A percentile compares a stretch with the other conserved stretches of the same genome.
These are phyloP conservation scores for Eucalyptus tenuipes DNA, from an alignment of 345 rosid species.

Conservation along the genomic window DNA sequence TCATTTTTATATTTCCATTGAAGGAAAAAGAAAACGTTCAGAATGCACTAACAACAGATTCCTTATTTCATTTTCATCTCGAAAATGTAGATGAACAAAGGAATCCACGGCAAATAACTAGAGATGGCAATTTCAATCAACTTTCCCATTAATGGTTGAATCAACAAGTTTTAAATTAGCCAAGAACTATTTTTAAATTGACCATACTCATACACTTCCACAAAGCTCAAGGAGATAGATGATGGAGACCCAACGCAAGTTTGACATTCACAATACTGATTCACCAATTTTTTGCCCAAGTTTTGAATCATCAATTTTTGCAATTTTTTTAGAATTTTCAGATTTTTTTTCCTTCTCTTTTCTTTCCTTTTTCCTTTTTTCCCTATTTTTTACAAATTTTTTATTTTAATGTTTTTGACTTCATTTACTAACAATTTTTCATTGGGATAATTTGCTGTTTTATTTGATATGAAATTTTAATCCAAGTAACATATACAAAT, in stretches of 20 bases:
- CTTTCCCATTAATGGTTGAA: neutral
- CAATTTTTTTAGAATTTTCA: neutral
- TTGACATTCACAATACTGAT: neutral
- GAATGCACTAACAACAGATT: neutral
- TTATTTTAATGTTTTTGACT: neutral
- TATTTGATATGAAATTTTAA: neutral
- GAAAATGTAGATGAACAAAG: neutral
- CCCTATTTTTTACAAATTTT: neutral
- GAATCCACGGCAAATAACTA: neutral
- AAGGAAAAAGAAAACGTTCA: neutral
- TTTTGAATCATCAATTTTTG: neutral
- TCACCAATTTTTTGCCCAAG: neutral
- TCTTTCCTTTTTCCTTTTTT: neutral
- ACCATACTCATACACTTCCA: neutral
- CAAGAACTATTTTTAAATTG: neutral
- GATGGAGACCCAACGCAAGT: neutral
- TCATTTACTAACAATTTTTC: neutral
- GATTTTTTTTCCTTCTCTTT: neutral
- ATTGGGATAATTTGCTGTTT: neutral
- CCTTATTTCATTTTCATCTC: neutral
- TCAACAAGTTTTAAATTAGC: neutral
- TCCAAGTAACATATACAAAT: neutral
- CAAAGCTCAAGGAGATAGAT: neutral
- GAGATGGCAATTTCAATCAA: neutral
- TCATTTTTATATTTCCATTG: neutral